Evolutionary conservation across 805 yeast genomes (phyloP).

Genomic region (Spencermartinsiella europaea): DNA sequence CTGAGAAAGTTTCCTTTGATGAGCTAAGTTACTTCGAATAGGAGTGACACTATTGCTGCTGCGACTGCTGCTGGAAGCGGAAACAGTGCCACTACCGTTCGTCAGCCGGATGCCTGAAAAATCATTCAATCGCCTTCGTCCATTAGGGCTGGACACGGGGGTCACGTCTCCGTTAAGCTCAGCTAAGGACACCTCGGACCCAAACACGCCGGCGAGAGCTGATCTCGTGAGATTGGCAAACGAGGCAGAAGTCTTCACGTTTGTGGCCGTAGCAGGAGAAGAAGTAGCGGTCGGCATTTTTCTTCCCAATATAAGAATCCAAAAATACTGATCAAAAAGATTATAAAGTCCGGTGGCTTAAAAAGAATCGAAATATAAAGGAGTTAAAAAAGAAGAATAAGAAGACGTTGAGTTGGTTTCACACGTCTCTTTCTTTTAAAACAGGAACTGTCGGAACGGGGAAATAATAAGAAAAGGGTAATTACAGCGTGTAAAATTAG

Average conservation of each 20-base stretch:
- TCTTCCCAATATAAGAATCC: too few relatives aligned
- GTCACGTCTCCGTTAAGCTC: constrained; percentile 32
- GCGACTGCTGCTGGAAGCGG: background rate
- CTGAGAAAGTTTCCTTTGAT: background rate
- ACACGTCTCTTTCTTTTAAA: too few relatives aligned
- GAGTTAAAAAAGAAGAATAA: too few relatives aligned
- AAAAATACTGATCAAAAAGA: background rate
- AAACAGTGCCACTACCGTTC: background rate
- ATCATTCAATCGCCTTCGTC: background rate
- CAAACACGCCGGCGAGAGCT: constrained; percentile 36
- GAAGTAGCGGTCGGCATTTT: background rate
- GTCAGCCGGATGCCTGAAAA: background rate
- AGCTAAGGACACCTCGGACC: constrained; percentile 34
- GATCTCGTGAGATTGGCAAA: constrained; percentile 26
- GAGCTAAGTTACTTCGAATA: background rate
- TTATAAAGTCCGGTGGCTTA: background rate
- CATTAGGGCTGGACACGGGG: background rate
- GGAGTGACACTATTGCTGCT: background rate
- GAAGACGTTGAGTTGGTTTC: too few relatives aligned
- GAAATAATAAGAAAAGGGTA: too few relatives aligned
- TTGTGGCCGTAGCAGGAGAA: background rate
- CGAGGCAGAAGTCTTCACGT: constrained; percentile 12
- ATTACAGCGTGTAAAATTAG: too few relatives aligned
- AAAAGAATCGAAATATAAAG: background rate
- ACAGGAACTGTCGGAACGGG: too few relatives aligned